Evolutionary conservation across 768 basidiomycete species (phyloP).

Genomic region (Termitomyces sp.): DNA sequence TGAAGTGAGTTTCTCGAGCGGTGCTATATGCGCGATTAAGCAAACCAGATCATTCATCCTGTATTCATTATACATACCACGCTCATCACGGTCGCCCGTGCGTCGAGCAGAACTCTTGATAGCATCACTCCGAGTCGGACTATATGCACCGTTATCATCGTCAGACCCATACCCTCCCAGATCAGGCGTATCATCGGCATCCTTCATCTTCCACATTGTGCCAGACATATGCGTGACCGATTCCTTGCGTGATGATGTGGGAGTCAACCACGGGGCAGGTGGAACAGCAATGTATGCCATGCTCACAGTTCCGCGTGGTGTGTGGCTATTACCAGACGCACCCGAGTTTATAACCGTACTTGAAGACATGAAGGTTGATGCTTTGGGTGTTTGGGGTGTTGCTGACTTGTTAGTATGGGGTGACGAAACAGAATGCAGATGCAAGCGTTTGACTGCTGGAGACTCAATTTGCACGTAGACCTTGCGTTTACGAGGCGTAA

Average conservation of each 20-base stretch:
- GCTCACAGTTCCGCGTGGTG: slow-evolving; percentile 29
- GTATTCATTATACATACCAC: slow-evolving; percentile 38
- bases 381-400: slow-evolving; percentile 24
- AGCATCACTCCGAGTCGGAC: slow-evolving; percentile 26
- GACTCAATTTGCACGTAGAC: slow-evolving; percentile 51
- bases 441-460: slow-evolving; percentile 57
- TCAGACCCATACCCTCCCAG: slow-evolving; percentile 57
- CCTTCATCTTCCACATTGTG: slow-evolving; percentile 22
- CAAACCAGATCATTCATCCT: background rate
- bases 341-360: background rate
- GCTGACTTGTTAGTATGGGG: slow-evolving; percentile 12
- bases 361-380: slow-evolving; percentile 10
- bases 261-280: slow-evolving; percentile 40
- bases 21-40: slow-evolving; percentile 30
- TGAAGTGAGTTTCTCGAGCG: slow-evolving; percentile 70
- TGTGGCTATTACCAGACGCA: slow-evolving; percentile 17
- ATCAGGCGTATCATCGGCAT: slow-evolving; percentile 31
- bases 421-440: slow-evolving; percentile 28
- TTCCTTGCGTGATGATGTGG: slow-evolving; percentile 30
- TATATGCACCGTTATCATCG: slow-evolving; percentile 29
- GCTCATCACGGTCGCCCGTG: slow-evolving; percentile 72
- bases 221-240: slow-evolving; percentile 10
- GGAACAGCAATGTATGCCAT: slow-evolving; percentile 43
- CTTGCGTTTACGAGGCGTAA: slow-evolving; percentile 73
- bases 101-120: slow-evolving; percentile 48